A percentile compares a stretch with the other conserved stretches of the same genome.
Conservation (phyloP, 148 eudicot species). For the Limonium bicolor region DNA sequence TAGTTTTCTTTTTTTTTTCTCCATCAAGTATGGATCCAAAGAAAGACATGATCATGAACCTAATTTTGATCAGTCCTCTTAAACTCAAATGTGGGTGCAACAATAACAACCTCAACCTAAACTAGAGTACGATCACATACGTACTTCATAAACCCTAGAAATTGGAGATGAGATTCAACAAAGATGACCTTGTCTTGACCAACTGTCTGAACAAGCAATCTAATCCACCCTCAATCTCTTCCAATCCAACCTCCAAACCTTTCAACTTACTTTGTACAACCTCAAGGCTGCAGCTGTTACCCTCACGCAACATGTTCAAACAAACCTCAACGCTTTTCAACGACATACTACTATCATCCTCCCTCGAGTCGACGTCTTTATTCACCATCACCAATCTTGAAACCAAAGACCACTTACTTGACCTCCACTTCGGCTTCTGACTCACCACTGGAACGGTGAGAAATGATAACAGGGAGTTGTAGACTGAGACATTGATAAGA, state of each 20-base stretch:
- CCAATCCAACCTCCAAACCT: neutral
- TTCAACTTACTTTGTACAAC: neutral
- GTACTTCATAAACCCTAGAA: neutral
- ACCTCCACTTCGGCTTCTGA: too few relatives aligned
- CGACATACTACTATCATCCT: too few relatives aligned
- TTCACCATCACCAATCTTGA: neutral
- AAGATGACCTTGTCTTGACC: neutral
- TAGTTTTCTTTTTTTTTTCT: too few relatives aligned
- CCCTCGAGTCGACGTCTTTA: neutral
- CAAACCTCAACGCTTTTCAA: neutral
- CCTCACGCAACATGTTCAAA: neutral
- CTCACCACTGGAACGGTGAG: neutral
- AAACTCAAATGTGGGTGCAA: too few relatives aligned
- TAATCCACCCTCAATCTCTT: neutral
- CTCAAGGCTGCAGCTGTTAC: neutral
- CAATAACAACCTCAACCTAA: too few relatives aligned
- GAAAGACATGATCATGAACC: too few relatives aligned
- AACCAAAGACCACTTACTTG: neutral
- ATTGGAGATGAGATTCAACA: neutral
- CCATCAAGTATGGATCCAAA: too few relatives aligned
- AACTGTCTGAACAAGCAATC: neutral
- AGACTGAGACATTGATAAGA: neutral
- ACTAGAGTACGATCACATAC: too few relatives aligned
- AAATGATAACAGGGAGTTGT: neutral
- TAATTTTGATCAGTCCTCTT: too few relatives aligned